Percentiles rank a stretch among this genome's conserved stretches.
These are phyloP conservation scores for Aspergillus chevalieri DNA, from an alignment of 2,329 filamentous ascomycete genomes.

Conservation along the genomic window DNA sequence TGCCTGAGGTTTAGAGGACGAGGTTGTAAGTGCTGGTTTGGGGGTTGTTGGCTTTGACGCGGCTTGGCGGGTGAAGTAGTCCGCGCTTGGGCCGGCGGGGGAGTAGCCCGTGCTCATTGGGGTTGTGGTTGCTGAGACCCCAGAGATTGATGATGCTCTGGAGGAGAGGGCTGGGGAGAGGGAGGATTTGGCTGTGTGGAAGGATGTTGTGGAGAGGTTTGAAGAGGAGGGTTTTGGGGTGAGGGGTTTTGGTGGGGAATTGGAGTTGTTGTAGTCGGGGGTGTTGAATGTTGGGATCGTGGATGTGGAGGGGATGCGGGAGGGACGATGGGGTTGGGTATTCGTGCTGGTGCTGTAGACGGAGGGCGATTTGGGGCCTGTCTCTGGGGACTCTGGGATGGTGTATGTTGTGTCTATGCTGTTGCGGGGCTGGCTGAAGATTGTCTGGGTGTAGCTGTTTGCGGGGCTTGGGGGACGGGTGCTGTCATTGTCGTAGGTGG, in stretches of 20 bases:
- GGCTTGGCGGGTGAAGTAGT: slow-evolving; percentile 35
- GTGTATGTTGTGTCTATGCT: slow-evolving; percentile 19
- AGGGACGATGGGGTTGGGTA: too few species aligned
- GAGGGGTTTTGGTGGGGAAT: too few species aligned
- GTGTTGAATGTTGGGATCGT: too few species aligned
- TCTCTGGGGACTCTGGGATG: slow-evolving; percentile 9
- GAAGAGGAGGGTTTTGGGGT: slow-evolving; percentile 7
- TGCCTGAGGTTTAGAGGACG: slow-evolving; percentile 20
- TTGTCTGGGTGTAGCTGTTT: slow-evolving; percentile 10
- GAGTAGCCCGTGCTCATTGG: neutral
- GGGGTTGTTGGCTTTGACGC: neutral
- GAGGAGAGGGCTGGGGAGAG: neutral
- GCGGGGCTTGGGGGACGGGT: slow-evolving; percentile 1
- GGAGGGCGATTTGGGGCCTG: slow-evolving; percentile 30
- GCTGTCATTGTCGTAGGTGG: neutral
- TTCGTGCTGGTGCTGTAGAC: slow-evolving; percentile 15
- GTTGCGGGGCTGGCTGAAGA: slow-evolving; percentile 20
- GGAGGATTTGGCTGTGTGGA: neutral
- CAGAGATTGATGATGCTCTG: too few species aligned
- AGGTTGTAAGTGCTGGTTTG: neutral
- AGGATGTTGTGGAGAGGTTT: neutral
- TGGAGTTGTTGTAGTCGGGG: too few species aligned
- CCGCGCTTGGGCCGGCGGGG: slow-evolving; percentile 18
- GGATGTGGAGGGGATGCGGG: too few species aligned
- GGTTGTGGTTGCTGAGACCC: neutral